Base-by-base conservation (phyloP, 2,329 filamentous ascomycete species). In the Ceratocystis colombiana region DNA sequence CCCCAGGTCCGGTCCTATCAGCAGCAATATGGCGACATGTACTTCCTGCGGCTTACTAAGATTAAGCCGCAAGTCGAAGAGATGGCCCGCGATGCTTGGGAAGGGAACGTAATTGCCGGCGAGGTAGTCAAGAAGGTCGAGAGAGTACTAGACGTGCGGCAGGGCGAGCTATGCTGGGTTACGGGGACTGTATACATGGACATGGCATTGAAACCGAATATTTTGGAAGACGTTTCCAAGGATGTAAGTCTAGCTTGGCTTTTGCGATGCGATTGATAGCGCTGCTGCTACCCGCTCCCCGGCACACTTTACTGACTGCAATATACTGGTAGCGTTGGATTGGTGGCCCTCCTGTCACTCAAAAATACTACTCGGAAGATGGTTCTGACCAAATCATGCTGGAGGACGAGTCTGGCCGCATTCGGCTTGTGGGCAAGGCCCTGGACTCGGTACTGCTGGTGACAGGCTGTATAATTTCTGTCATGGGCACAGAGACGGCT, bases 11-110 rank as follows among this genome's bases (percentile, higher is more conserved):
- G 82, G 69, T 88, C 91, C 65, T 99, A 97, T 75, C 82, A 92
- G 74, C 94, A 97, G 75, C 94, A 99, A 77, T 99, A 89, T 82
- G 90, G 88, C 69, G 94, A 99, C 76, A 93, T 97, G 84, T 99
- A 99, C 80, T 99, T 96, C 74, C 75, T 96, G 71, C 88, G 94
- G 12, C 82, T 99, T 28, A 85, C 90, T 46, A 88, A 89, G 76
- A 84, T 99, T 74, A 96, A 93, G 76, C 89, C 91, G 8, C 82
- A 84, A 0, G 88, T 96, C 0, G 89, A 96, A 71, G 76, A 83
- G 69, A 81, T 89, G 63, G 93, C 92, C 0, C 76, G 78, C 17
- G 85, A 87, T 44, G 85, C 88, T 5, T 99, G 94, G 90, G 81
- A 84, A 61, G 87, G 84, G 64, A 88, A 90, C 65, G 82, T 88